These are phyloP conservation scores for Cladosporium phlei DNA, from an alignment of 2,329 filamentous ascomycete genomes.

Conservation along the genomic window DNA sequence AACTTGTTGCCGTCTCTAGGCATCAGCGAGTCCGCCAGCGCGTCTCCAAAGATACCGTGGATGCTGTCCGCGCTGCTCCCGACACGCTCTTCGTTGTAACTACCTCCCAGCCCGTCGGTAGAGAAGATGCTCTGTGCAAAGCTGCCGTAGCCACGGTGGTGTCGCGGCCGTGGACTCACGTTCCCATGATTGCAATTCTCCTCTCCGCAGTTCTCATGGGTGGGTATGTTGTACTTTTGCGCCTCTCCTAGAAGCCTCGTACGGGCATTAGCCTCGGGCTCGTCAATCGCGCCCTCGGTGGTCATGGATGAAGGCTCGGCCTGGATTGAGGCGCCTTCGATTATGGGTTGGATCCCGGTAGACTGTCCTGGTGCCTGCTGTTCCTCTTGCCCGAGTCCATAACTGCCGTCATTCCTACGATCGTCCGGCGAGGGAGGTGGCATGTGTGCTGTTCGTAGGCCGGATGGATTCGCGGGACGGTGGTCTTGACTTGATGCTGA, in stretches of 20 bases:
- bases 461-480: conserved; percentile 27
- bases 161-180: conserved; percentile 64
- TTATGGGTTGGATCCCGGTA: conserved; percentile 25
- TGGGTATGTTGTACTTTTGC: conserved; percentile 19
- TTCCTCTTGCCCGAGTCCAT: too few relatives aligned
- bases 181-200: conserved; percentile 66
- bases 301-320: conserved; percentile 25
- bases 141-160: conserved; percentile 48
- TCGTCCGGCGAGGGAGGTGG: conserved; percentile 43
- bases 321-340: conserved; percentile 30
- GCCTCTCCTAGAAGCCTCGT: conserved; percentile 37
- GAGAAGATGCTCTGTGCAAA: conserved; percentile 27
- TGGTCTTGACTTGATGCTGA: conserved; percentile 16
- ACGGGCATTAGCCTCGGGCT: conserved; percentile 31
- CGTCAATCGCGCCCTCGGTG: conserved; percentile 21
- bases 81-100: conserved; percentile 31
- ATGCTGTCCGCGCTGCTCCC: conserved; percentile 29
- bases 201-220: conserved; percentile 27
- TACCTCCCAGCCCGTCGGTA: conserved; percentile 36
- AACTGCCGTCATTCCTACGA: conserved; percentile 25
- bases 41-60: conserved; percentile 38
- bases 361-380: conserved; percentile 9
- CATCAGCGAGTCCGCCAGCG: conserved; percentile 42
- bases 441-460: conserved; percentile 39
- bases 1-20: conserved; percentile 57